A percentile compares a stretch with the other conserved stretches of the same genome.
phyloP scores from a whole-genome alignment of 495 filamentous ascomycete species.

The Penicillium tannophilum region DNA sequence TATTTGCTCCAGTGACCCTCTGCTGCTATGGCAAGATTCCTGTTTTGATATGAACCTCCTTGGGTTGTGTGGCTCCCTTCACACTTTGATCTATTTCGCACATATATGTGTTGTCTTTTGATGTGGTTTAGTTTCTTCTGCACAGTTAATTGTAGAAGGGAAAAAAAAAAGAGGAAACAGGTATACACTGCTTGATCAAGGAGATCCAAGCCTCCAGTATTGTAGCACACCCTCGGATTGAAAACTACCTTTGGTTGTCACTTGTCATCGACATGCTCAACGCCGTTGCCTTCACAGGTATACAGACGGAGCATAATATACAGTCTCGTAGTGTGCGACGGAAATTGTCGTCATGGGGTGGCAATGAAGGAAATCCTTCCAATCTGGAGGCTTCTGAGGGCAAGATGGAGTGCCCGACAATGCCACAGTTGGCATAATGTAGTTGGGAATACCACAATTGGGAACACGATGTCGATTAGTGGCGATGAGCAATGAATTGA shows the following conservation, averaged over 20 bases:
- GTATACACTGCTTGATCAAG: neutral
- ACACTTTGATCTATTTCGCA: no score
- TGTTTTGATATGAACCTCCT: no score
- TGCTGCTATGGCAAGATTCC: no score
- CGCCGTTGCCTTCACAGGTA: constrained; percentile 34
- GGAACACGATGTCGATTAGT: neutral
- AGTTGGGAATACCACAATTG: neutral
- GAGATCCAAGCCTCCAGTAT: neutral
- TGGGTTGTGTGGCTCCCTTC: no score
- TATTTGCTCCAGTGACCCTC: no score
- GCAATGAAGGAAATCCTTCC: neutral
- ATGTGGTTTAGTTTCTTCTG: neutral
- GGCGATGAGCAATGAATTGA: neutral
- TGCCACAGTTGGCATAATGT: neutral
- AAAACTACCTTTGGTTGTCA: constrained; percentile 43
- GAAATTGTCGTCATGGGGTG: constrained; percentile 36
- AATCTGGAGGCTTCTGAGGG: neutral
- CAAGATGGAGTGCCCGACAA: neutral
- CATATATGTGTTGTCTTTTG: no score
- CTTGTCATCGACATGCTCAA: constrained; percentile 41
- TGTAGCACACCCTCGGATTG: constrained; percentile 30
- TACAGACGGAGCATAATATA: constrained; percentile 37
- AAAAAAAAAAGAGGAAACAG: neutral
- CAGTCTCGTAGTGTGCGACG: constrained; percentile 35
- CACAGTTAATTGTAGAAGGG: neutral